Evolutionary conservation across 2,329 filamentous ascomycete genomes (phyloP), one percentile per base, ranked within the genome.

Genomic region (Magnaporthiopsis rhizophila): DNA sequence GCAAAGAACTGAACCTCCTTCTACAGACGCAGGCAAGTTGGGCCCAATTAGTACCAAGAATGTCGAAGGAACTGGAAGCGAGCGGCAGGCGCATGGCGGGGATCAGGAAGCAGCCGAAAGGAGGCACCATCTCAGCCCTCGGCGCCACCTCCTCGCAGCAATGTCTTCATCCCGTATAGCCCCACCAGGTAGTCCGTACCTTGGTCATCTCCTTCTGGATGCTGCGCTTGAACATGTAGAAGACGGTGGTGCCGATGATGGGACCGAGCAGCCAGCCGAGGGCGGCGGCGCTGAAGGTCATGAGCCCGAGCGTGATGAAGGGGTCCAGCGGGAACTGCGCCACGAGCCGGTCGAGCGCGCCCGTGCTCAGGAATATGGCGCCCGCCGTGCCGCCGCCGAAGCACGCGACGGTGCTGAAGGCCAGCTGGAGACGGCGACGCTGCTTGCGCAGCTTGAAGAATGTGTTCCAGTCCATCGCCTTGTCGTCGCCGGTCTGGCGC

Each of bases 1-100:
- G 88, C 86, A 77, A 94, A 97, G 80, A 99, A 97, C 75, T 94
- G 89, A 72, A 88, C 91, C 79, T 99, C 95, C 84, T 97, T 98
- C 84, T 91, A 68, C 60, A 67, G 4, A 32, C 24, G 26, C 24
- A 6, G 3, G 13, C 36, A 53, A 53, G 45, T 21, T 8, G 28
- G 12, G 2, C 4, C 59, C 36, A 8, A n/a, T 69, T 53, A 66
- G 61, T 28, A n/a, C n/a, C 9, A 3, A 26, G 24, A 26, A 12
- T 59, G 28, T 34, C 58, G 36, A 28, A 2, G 3, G n/a, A 26
- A 28, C 26, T 6, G 56, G 56, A n/a, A 30, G 3, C 13, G 36
- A 5, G 13, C 5, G 12, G 4, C 8, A 13, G 12, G 53, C 53
- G 15, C 53, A 30, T 30, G 28, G 21, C n/a, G 7, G 21, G 36